Base-by-base conservation (phyloP, 129 eudicot genomes). In the Cynara cardunculus region DNA sequence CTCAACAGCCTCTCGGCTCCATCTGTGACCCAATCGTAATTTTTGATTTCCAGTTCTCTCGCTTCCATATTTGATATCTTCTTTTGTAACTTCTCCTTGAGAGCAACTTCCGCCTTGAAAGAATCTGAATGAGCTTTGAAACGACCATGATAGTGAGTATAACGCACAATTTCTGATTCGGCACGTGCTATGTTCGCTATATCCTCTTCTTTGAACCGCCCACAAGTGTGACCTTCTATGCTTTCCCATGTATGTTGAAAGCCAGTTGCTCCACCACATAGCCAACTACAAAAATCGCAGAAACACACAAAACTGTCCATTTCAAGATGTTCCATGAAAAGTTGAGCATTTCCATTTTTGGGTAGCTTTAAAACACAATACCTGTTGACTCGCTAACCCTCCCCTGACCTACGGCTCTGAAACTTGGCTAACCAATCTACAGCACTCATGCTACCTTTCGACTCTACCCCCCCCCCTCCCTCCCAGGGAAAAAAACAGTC, bases 231-330 rank as follows among this genome's bases (percentile, higher is more conserved):
- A 65, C 86, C 83, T 0, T 7, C 81, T 89, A 86, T 87, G 10
- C 44, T 30, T 0, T 41, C 2, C 96, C 91, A 89, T 0, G 88
- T 83, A 76, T 93, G 96, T 18, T 7, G 24, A 12, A 22, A 0
- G 27, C 93, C 93, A 0, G 93, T 91, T 66, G 97, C 89, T 26
- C 84, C 91, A 34, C 91, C 96, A 82, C 96, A 93, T 24, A 91
- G 37, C 98, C 98, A 93, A 79, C 98, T 93, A 73, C 83, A 87
- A 49, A 34, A 74, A 81, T 25, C 31, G 31, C 75, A 78, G n/a
- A 80, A 79, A 76, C 18, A 39, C 10, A 0, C 49, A 39, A 39
- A 39, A 39, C 49, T 11, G 2, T 41, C 18, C 14, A 41, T 41
- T 12, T 41, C 3, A 41, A 41, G 4, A 41, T 41, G 53, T 31